These are phyloP conservation scores for Globisporangium apiculatum DNA, from an alignment of 352 stramenopile genomes.

Conservation along the genomic window DNA sequence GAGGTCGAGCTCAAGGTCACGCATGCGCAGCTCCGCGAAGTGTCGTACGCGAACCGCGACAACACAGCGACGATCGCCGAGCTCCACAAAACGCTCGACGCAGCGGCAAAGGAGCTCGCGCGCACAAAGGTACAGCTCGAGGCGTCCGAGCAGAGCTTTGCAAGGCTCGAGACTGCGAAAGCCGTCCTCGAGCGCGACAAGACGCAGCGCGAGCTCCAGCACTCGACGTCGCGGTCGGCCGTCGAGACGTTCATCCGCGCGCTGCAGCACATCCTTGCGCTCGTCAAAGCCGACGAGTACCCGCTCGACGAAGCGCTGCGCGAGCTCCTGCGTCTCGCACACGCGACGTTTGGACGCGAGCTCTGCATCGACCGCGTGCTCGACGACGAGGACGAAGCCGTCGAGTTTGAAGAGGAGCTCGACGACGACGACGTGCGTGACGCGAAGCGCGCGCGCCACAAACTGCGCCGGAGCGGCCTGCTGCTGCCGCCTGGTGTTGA, in stretches of 20 bases:
- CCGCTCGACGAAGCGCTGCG: conserved; percentile 70
- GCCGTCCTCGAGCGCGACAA: conserved; percentile 58
- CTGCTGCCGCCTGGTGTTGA: conserved; percentile 8
- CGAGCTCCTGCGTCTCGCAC: conserved; percentile 55
- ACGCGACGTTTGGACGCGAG: conserved; percentile 51
- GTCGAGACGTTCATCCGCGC: conserved; percentile 49
- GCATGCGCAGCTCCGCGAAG: conserved; percentile 58
- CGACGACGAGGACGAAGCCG: conserved; percentile 49
- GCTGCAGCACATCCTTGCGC: conserved; percentile 55
- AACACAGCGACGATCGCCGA: conserved; percentile 57
- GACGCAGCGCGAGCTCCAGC: conserved; percentile 40
- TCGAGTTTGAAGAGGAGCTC: conserved; percentile 57
- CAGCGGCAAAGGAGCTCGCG: conserved; percentile 40
- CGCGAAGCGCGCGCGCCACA: conserved; percentile 17
- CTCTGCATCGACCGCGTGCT: conserved; percentile 40
- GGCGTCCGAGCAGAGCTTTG: conserved; percentile 29
- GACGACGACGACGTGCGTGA: conserved; percentile 41
- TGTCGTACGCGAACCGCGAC: conserved; percentile 69
- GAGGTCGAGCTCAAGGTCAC: conserved; percentile 79
- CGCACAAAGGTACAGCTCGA: conserved; percentile 30
- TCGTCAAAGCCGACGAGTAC: conserved; percentile 74
- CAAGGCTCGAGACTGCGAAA: conserved; percentile 39
- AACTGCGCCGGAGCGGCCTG: conserved; percentile 14
- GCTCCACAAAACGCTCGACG: conserved; percentile 45
- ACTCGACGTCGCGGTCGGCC: conserved; percentile 41